These are phyloP conservation scores for Tirmania nivea DNA, from an alignment of 495 filamentous ascomycete species.

Conservation along the genomic window DNA sequence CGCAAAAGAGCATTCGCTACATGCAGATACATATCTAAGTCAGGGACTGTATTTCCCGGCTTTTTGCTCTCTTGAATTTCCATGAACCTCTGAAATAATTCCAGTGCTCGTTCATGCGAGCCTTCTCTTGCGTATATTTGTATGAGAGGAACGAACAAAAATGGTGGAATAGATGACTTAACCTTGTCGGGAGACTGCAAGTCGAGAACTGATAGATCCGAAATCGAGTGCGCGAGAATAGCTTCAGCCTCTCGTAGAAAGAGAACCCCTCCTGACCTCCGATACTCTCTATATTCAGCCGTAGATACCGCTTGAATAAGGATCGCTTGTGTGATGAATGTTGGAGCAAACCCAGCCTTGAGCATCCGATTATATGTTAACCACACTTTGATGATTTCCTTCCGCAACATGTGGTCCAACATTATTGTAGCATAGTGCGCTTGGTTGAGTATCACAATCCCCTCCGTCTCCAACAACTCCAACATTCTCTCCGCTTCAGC, in stretches of 20 bases:
- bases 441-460: constrained; percentile 32
- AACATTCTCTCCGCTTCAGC: constrained; percentile 47
- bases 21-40: constrained; percentile 14
- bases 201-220: constrained; percentile 11
- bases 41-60: constrained; percentile 4
- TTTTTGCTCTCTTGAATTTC: constrained; percentile 2
- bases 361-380: constrained; percentile 32
- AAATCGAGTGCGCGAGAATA: constrained; percentile 12
- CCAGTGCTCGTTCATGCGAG: constrained; percentile 2
- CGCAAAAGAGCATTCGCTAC: constrained; percentile 16
- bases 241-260: constrained; percentile 12
- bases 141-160: constrained; percentile 18
- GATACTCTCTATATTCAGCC: constrained; percentile 22
- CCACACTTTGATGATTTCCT: constrained; percentile 31
- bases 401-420: constrained; percentile 34
- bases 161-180: constrained; percentile 17
- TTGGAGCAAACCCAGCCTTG: constrained; percentile 24
- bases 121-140: constrained; percentile 15
- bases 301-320: constrained; percentile 22
- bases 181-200: constrained; percentile 12
- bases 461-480: constrained; percentile 32
- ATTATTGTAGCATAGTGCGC: constrained; percentile 63
- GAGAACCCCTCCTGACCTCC: constrained; percentile 7
- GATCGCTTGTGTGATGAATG: constrained; percentile 25
- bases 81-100: constrained; percentile 10